phyloP scores from a whole-genome alignment of 2,329 filamentous ascomycete species.

The Aspergillus sp. region DNA sequence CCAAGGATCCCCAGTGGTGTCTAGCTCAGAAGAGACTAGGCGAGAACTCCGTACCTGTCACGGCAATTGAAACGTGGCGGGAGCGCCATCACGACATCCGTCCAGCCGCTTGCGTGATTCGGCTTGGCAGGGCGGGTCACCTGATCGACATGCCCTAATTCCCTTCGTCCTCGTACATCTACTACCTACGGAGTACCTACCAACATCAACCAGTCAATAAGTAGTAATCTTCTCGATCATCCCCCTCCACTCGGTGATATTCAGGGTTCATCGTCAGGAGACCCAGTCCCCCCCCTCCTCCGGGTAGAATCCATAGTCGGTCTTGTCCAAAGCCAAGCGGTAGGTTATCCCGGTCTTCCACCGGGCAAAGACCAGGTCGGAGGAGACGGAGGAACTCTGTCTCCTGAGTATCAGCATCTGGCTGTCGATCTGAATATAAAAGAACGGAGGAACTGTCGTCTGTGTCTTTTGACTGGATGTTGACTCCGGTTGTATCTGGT shows the following conservation, averaged over 20 bases:
- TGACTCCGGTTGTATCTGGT: too few relatives aligned
- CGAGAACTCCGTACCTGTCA: too few relatives aligned
- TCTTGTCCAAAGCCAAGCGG: not conserved
- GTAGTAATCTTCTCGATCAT: too few relatives aligned
- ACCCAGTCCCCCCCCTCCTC: not conserved
- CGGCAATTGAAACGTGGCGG: not conserved
- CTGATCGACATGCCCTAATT: constrained; percentile 10
- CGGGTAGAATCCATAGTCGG: not conserved
- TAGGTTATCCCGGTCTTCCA: not conserved
- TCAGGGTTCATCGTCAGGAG: not conserved
- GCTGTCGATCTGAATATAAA: not conserved
- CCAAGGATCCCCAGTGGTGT: too few relatives aligned
- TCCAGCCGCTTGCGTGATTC: constrained; percentile 25
- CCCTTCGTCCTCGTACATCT: not conserved
- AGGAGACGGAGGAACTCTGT: too few relatives aligned
- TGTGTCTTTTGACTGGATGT: too few relatives aligned
- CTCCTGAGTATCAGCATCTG: not conserved
- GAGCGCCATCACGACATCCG: constrained; percentile 22
- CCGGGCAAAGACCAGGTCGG: too few relatives aligned
- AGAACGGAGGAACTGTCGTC: too few relatives aligned
- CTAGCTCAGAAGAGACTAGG: too few relatives aligned
- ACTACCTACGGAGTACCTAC: not conserved
- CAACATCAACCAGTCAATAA: not conserved
- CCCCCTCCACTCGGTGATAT: not conserved
- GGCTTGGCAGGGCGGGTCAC: constrained; percentile 8